Base-by-base conservation (phyloP, 148 eudicot species). In the Rhododendron vialii region DNA sequence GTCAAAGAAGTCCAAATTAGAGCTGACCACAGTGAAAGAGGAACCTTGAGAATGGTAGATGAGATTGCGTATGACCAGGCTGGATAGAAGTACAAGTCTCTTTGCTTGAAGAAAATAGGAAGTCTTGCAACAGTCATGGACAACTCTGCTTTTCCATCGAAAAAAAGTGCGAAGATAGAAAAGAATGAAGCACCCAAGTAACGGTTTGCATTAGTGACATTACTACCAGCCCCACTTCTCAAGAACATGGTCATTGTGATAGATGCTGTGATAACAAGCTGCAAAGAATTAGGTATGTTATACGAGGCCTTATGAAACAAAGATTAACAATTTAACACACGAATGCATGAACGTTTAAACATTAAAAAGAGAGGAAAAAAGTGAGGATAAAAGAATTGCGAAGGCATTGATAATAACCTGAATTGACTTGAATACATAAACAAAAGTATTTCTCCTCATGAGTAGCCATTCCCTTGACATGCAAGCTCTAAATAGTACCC, bases 21-120 rank as follows among this genome's bases (percentile, higher is more conserved):
- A 82, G 95, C 86, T 84, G 82, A 90, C 67, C 94, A 35, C 9
- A 96, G 61, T 30, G 98, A 93, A 76, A 93, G 78, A 30, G 99
- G 99, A 82, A 96, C 87, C 89, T 96, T 96, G 55, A 94, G 88
- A 85, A 95, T 89, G 75, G 90, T 84, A 28, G 94, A 91, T 28
- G 98, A 95, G 65, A 96, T 92, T 61, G 99, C 95, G 86, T 92
- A 95, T 13, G 99, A 95, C 98, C 99, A 96, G 38, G 96, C 94
- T 18, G 99, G 99, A 73, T 93, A 96, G 75, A 94, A 93, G 84
- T 82, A 89, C 88, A 96, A 87, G 47, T 95, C 98, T 85, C 98
- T 91, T 81, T 96, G 98, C 87, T 95, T 96, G 90, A 90, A 95
- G 90, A 95, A 95, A 61, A 90, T 87, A 41, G 91, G 88, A 88